Percentiles rank a stretch among this genome's conserved stretches.
phyloP scores from a whole-genome alignment of 1,139 yeast species.

The Geotrichum fermentans region DNA sequence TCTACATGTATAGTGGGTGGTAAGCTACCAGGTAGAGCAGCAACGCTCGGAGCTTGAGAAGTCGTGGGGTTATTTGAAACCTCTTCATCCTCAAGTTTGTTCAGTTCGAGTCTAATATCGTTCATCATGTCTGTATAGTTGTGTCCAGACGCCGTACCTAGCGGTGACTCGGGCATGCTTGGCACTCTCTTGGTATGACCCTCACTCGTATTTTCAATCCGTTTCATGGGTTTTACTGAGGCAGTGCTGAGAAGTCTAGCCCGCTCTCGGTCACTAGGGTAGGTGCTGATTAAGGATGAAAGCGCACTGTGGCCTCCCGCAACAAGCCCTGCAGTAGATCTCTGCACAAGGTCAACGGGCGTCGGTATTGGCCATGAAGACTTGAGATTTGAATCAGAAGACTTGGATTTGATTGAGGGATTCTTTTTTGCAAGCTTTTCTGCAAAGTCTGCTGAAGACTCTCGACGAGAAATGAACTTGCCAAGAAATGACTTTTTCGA shows the following conservation, averaged over 20 bases:
- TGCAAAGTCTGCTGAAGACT: slow-evolving; percentile 25
- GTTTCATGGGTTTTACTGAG: background rate
- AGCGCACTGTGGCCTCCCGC: background rate
- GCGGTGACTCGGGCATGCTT: slow-evolving; percentile 6
- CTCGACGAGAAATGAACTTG: slow-evolving; percentile 28
- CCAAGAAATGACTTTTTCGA: slow-evolving; percentile 26
- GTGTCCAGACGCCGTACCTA: background rate
- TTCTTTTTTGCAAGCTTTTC: slow-evolving; percentile 6
- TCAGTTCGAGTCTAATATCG: background rate
- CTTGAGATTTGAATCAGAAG: background rate
- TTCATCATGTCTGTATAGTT: slow-evolving; percentile 8
- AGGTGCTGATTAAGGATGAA: background rate
- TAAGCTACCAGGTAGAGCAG: too few species aligned
- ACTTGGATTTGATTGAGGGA: background rate
- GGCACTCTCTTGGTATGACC: background rate
- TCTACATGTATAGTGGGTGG: background rate
- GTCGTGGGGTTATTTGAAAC: background rate
- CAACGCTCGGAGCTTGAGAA: background rate
- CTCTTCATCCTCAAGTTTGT: background rate
- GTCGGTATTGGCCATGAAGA: background rate
- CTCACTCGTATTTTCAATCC: background rate
- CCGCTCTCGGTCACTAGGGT: background rate
- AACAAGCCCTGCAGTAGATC: background rate
- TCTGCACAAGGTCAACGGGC: background rate
- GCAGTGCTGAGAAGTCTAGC: background rate